Conservation (phyloP, 169 alveolate species). For the Plasmodium billcollinsi region DNA sequence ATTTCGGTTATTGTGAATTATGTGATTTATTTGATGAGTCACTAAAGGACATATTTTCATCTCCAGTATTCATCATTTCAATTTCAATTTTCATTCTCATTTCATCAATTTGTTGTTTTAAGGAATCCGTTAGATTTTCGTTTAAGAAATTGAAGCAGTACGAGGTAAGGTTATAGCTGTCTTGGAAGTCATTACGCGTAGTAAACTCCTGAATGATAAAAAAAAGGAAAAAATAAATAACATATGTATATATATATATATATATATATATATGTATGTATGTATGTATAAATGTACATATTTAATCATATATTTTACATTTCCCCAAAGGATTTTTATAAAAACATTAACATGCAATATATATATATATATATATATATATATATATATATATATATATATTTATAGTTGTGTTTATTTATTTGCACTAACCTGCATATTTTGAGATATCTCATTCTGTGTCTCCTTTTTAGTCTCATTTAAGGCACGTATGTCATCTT, state of each 20-base stretch:
- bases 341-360: no score
- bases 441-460: conserved; percentile 36
- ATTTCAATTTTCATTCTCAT: conserved; percentile 71
- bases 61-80: conserved; percentile 64
- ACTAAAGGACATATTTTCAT: neutral
- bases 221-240: neutral
- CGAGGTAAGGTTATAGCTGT: conserved; percentile 42
- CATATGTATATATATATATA: neutral
- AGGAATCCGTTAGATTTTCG: conserved; percentile 38
- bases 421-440: conserved; percentile 16
- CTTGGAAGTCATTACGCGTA: conserved; percentile 41
- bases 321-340: neutral
- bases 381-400: no score
- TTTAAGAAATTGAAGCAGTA: conserved; percentile 62
- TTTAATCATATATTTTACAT: neutral
- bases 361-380: no score
- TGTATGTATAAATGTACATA: neutral
- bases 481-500: conserved; percentile 89
- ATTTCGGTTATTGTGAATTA: neutral
- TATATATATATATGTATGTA: neutral
- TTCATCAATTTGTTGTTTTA: conserved; percentile 65
- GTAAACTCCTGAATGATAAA: conserved; percentile 25
- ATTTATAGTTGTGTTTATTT: no score
- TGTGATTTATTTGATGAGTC: conserved; percentile 11
- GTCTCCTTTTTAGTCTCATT: conserved; percentile 84